Evolutionary conservation across 2,329 filamentous ascomycete genomes (phyloP).

Genomic region (Thielaviopsis cerberus): DNA sequence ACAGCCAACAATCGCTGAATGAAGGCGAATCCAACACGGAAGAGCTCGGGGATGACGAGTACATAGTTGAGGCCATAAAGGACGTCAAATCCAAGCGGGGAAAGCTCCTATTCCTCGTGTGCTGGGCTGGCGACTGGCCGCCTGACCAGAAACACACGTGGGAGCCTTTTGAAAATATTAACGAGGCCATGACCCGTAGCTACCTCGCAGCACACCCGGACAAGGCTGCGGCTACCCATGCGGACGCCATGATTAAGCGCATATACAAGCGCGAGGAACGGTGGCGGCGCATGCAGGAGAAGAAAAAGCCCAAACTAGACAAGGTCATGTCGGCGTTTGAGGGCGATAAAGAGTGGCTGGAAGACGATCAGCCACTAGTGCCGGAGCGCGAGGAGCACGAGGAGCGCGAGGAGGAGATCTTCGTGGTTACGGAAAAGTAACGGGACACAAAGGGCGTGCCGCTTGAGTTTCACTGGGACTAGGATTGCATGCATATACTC

Average conservation of each 20-base stretch:
- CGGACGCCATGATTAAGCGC: background rate
- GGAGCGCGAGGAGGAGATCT: background rate
- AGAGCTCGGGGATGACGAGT: conserved; percentile 14
- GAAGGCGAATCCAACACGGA: no score
- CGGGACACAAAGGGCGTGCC: background rate
- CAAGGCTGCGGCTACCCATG: background rate
- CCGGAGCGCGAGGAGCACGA: background rate
- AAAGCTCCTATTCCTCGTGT: conserved; percentile 30
- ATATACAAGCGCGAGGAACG: background rate
- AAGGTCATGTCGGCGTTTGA: conserved; percentile 3
- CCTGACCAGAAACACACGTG: conserved; percentile 36
- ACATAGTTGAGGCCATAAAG: conserved; percentile 25
- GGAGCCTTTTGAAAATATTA: conserved; percentile 36
- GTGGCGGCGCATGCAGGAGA: background rate
- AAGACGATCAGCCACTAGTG: background rate
- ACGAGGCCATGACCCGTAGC: background rate
- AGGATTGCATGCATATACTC: no score
- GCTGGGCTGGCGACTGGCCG: conserved; percentile 40
- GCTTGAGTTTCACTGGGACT: background rate
- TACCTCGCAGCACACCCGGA: conserved; percentile 1
- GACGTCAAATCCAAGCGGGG: conserved; percentile 23
- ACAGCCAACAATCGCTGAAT: no score
- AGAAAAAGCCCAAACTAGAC: background rate
- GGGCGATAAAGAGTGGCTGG: background rate
- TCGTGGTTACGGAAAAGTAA: background rate